Evolutionary conservation across 2,329 filamentous ascomycete species (phyloP), one percentile per base, ranked within the genome.

Genomic region (Microthyrium microscopicum): DNA sequence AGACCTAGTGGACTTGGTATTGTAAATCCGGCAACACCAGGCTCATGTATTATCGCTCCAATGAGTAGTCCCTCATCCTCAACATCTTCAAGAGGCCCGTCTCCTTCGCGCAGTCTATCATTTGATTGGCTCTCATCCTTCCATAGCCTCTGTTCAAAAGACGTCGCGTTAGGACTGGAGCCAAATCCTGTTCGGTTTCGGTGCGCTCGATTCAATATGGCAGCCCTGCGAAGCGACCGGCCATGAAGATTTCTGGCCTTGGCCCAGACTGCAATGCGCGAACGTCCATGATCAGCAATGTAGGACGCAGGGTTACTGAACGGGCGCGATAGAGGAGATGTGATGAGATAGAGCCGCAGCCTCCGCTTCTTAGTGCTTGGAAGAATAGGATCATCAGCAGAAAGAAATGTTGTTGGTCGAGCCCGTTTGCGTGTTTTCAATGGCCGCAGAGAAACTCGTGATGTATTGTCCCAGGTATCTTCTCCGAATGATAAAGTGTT

Each of bases 281-380:
- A 57, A 9, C 57, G 61, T 36, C 70, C 72, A 18, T 73, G 66
- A 49, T 74, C 70, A 33, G 75, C 61, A 36, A 80, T 77, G 44
- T 81, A 74, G 27, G 74, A 73, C 3, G 77, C 72, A 0, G 77
- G 77, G 19, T 68, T 60, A 0, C 75, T 79, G 51, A 71, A 82
- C 2, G 77, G 75, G 30, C 63, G 66, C 7, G 75, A 80, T 1
- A 82, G 68, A 5, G 74, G 66, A 15, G 74, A 80, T 2, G 77
- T 82, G 46, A 80, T 69, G 27, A 81, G 61, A 29, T 53, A 49
- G 3, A 70, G 56, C 1, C 73, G 64, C 4, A 81, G 55, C 3
- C 77, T 64, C 17, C 77, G 68, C 52, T 81, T 82, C 60, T 83
- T 82, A 19, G 21, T 37, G 29, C 25, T 28, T 15, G 15, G 7